Base-by-base conservation (phyloP, 2,329 filamentous ascomycete species). In the Mariannaea elegans region DNA sequence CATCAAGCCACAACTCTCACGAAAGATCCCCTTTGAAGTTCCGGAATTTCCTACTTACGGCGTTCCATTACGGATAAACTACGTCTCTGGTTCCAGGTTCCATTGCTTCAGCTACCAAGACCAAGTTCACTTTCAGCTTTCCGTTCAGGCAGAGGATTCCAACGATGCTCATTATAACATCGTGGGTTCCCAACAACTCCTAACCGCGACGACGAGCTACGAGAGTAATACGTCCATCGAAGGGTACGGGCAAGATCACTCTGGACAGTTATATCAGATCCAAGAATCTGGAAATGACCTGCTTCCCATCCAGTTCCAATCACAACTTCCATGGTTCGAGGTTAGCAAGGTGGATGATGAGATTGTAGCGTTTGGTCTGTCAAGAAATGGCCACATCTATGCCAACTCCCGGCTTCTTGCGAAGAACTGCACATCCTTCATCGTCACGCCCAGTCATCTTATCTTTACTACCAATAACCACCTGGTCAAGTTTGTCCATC, bases 381-480 rank as follows among this genome's bases (percentile, higher is more conserved):
- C 93, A 3, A 84, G 86, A 46, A 90, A 87, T 55, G 95, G 95
- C 0, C 84, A 90, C 53, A 80, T 99, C 1, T 96, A 91, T 72
- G 92, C 90, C 38, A 91, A 94, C 72, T 87, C 89, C 3, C 86
- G 84, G 14, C 80, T 91, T 5, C 79, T 97, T 42, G 87, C 89
- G 13, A 93, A 91, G 75, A 97, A 95, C 68, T 97, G 93, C 76
- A 98, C 94, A 0, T 99, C 95, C 0, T 98, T 97, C 69, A 75
- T 93, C 6, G 79, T 94, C 23, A 97, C 94, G 0, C 82, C 88
- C 0, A 87, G 88, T 18, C 94, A 98, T 79, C 81, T 99, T 13
- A 87, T 98, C 58, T 93, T 94, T 71, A 99, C 95, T 1, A 99
- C 95, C 1, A 93, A 90, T 60, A 93, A 93, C 65, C 94, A 98